A percentile compares a stretch with the other conserved stretches of the same genome.
These are phyloP conservation scores for Stereum hirsutum DNA, from an alignment of 1,284 basidiomycete genomes.

Conservation along the genomic window DNA sequence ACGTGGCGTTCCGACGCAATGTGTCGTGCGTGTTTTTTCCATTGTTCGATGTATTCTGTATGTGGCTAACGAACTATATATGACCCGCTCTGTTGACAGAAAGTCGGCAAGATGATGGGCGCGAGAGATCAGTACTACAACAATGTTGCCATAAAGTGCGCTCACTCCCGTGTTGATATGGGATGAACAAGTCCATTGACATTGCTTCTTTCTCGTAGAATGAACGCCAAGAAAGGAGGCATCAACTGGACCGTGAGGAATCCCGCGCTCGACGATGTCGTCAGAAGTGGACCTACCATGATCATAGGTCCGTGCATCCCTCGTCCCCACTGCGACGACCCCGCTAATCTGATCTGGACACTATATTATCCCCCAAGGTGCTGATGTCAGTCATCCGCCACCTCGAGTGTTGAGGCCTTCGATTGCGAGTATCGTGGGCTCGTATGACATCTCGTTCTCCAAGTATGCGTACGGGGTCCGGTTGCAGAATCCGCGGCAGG, in stretches of 20 bases:
- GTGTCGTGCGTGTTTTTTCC: conserved; percentile 19
- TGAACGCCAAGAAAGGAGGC: conserved; percentile 38
- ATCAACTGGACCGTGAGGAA: conserved; percentile 28
- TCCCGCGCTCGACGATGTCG: conserved; percentile 11
- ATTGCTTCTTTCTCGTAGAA: conserved; percentile 19
- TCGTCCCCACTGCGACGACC: background rate
- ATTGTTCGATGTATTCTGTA: background rate
- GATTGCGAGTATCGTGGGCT: conserved; percentile 43
- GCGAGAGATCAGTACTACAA: conserved; percentile 36
- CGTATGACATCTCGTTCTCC: conserved; percentile 29
- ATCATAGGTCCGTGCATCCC: conserved; percentile 32
- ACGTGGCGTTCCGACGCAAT: conserved; percentile 20
- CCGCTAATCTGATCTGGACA: conserved; percentile 1
- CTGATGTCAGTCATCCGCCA: conserved; percentile 42
- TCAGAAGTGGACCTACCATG: conserved; percentile 22
- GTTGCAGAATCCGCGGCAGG: conserved; percentile 39
- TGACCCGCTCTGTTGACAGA: conserved; percentile 11
- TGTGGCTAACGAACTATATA: too few species aligned
- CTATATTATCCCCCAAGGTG: conserved; percentile 28
- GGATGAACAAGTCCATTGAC: background rate
- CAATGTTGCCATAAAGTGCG: conserved; percentile 41
- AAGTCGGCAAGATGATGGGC: conserved; percentile 21
- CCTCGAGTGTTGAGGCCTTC: conserved; percentile 39
- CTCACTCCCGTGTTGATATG: background rate
- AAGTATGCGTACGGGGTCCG: conserved; percentile 29